Evolutionary conservation across 2,329 filamentous ascomycete genomes (phyloP), one percentile per base, ranked within the genome.

Genomic region (Shiraia sp.): DNA sequence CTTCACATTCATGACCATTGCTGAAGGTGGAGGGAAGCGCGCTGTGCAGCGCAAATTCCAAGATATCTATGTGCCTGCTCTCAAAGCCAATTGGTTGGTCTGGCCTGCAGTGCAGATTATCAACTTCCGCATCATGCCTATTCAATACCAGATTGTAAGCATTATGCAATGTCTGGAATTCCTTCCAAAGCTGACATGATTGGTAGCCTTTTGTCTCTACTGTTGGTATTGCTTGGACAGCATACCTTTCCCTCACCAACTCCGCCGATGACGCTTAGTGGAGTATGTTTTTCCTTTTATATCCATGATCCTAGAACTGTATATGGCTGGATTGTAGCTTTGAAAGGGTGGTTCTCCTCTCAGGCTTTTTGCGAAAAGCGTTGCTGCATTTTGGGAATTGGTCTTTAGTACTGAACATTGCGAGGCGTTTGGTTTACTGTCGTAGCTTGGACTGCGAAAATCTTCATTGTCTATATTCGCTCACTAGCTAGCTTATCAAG

Each of bases 91-190:
- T 73, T 99, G 87, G 61, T 77, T 95, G 58, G 81, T 99, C 16
- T 99, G 93, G 93, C 93, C 93, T 16, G 83, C 88, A 5, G 93
- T 99, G 31, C 93, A 99, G 74, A 85, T 97, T 51, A 81, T 99
- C 74, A 99, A 99, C 76, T 99, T 99, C 75, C 82, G 92, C 22
- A 68, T 97, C 56, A 90, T 99, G 78, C 93, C 93, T 10, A 86
- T 97, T 38, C 91, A 95, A 66, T 95, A 93, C 70, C 93, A 99
- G 72, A 87, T 99, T 72, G 91, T 96, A 74, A 78, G 90, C 81
- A 32, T 9, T 27, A 10, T 17, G 17, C 15, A 9, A 9, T 7
- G 6, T 6, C 19, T n/a, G 2, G 6, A 9, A n/a, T n/a, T 14
- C 8, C 25, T 24, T 27, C 8, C n/a, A 8, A 38, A 32, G 17